Evolutionary conservation across 2,329 filamentous ascomycete species (phyloP), one percentile per base, ranked within the genome.

Genomic region (Neodidymelliopsis sp.): DNA sequence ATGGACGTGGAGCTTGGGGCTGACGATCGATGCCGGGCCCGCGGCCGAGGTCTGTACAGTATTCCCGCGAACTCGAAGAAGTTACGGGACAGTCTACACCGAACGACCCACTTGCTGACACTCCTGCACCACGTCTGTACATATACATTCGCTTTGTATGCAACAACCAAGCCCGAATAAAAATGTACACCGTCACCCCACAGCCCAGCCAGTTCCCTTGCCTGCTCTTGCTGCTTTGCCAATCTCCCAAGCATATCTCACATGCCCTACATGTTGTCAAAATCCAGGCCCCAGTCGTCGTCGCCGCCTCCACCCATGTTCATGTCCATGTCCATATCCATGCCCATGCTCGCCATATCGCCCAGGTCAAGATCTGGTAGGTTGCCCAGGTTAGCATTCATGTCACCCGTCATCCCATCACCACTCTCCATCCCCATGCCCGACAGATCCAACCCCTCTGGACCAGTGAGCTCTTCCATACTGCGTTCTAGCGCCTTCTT

Each of bases 241-340:
- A 13, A 7, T 11, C 10, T 11, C 4, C 11, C 16, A 19, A 3
- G 15, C 28, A 12, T 3, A 12, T 12, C 24, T 13, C 5, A 12
- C 27, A 16, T n/a, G 15, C 22, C 3, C 59, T 65, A 70, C 68
- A 72, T 71, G 45, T 68, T 66, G 36, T 67, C 62, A 66, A 77
- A 75, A 42, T 77, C 71, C 53, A 79, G 56, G 1, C 72, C 77
- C 54, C 75, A 77, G 53, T 67, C 65, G 44, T 69, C 60, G 48
- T 71, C 63, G 22, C 65, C 65, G 12, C 60, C 63, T 52, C 68
- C 62, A 5, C 57, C 56, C 62, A 66, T 62, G 28, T 48, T 45
- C 54, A 63, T 63, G 22, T 54, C 54, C 57, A 65, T 64, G 13
- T 62, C 59, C 62, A 64, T 61, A 16, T 55, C 57, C 56, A 64